Conservation (phyloP, 768 basidiomycete species). For the Serendipita vermifera region DNA sequence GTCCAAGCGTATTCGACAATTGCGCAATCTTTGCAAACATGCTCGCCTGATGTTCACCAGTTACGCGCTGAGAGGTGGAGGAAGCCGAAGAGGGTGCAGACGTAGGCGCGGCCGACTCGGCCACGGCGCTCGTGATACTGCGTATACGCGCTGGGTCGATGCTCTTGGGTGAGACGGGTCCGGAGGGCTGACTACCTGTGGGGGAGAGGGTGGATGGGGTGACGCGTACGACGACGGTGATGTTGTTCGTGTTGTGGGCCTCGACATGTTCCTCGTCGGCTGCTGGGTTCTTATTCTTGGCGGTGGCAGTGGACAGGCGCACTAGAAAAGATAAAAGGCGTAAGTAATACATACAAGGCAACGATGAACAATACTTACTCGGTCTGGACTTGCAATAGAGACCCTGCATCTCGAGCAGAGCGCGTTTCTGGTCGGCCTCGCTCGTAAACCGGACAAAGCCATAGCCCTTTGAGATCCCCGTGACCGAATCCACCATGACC, state of each 20-base stretch:
- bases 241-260: too few relatives aligned
- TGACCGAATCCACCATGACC: conserved; percentile 86
- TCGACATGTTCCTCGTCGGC: conserved; percentile 2
- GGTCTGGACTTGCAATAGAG: conserved; percentile 80
- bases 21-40: conserved; percentile 10
- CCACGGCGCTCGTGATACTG: conserved; percentile 5
- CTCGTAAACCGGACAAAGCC: conserved; percentile 90
- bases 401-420: conserved; percentile 84
- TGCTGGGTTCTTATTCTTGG: conserved; percentile 49
- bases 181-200: too few relatives aligned
- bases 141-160: neutral
- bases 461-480: conserved; percentile 80
- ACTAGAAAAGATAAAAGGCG: conserved; percentile 38
- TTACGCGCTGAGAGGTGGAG: conserved; percentile 1
- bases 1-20: conserved; percentile 5
- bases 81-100: neutral
- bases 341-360: conserved; percentile 11
- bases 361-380: conserved; percentile 40
- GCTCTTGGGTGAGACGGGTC: neutral
- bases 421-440: conserved; percentile 78
- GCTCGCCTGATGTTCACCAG: neutral
- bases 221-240: neutral
- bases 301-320: conserved; percentile 83
- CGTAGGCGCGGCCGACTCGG: neutral
- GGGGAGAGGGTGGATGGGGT: neutral